Evolutionary conservation across 2,329 filamentous ascomycete genomes (phyloP).

Genomic region (Metarhizium robertsii): DNA sequence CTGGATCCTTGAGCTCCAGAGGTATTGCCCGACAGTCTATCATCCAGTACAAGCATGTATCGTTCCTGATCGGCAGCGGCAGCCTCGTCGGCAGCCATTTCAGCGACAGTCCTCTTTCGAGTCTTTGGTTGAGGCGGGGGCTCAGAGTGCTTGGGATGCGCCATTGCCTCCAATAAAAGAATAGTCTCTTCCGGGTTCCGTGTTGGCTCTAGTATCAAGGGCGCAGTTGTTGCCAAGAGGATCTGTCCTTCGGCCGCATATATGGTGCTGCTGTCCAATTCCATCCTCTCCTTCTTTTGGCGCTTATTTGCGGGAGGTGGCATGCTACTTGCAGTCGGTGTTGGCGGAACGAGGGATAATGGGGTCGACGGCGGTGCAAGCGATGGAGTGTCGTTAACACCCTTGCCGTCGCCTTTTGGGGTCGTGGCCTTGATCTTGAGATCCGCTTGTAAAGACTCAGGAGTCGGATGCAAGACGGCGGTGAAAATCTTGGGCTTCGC

Average conservation of each 20-base stretch:
- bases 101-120: conserved; percentile 86
- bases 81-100: conserved; percentile 91
- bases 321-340: conserved; percentile 51
- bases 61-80: conserved; percentile 80
- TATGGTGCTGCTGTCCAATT: conserved; percentile 66
- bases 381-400: conserved; percentile 22
- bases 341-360: conserved; percentile 47
- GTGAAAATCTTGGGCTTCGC: conserved; percentile 61
- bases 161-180: conserved; percentile 58
- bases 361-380: conserved; percentile 60
- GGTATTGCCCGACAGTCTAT: conserved; percentile 57
- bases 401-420: conserved; percentile 39
- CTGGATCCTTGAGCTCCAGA: conserved; percentile 47
- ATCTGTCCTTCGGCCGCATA: conserved; percentile 69
- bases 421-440: conserved; percentile 68
- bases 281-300: conserved; percentile 61
- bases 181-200: conserved; percentile 60
- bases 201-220: conserved; percentile 70
- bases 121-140: conserved; percentile 76
- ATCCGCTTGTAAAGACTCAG: conserved; percentile 65
- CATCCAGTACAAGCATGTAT: conserved; percentile 88
- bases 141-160: conserved; percentile 69
- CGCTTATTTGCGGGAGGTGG: conserved; percentile 58
- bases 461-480: conserved; percentile 76
- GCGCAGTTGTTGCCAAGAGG: conserved; percentile 61